These are phyloP conservation scores for Cetradonia linearis DNA, from an alignment of 495 filamentous ascomycete genomes.

Conservation along the genomic window DNA sequence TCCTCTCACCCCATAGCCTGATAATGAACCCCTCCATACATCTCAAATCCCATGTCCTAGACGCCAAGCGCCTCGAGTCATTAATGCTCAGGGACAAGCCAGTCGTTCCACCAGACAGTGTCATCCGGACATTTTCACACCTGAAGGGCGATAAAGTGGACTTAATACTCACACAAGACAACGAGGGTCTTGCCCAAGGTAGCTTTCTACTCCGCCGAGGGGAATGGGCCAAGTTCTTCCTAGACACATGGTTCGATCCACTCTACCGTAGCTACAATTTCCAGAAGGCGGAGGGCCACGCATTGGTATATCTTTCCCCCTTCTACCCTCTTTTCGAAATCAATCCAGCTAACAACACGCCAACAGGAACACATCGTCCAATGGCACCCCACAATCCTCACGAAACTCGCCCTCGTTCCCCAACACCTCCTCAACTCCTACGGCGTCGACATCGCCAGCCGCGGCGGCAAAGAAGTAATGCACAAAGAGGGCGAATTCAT, in stretches of 20 bases:
- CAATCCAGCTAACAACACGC: background rate
- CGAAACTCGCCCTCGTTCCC: constrained; percentile 74
- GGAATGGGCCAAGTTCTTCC: constrained; percentile 83
- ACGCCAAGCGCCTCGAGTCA: constrained; percentile 53
- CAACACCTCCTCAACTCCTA: constrained; percentile 77
- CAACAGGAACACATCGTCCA: constrained; percentile 77
- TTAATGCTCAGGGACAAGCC: constrained; percentile 76
- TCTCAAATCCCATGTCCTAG: constrained; percentile 61
- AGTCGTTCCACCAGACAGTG: constrained; percentile 87
- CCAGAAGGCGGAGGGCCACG: constrained; percentile 86
- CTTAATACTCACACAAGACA: constrained; percentile 76
- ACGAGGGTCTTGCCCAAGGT: constrained; percentile 60
- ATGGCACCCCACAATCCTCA: constrained; percentile 97
- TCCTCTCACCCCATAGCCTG: constrained; percentile 68
- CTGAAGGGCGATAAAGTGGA: constrained; percentile 67
- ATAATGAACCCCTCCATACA: constrained; percentile 78
- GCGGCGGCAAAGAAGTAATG: constrained; percentile 31
- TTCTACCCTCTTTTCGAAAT: background rate
- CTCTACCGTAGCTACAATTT: constrained; percentile 90
- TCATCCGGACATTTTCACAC: constrained; percentile 89
- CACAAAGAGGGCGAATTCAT: constrained; percentile 84
- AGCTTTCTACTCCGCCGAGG: constrained; percentile 76
- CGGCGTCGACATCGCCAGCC: constrained; percentile 38
- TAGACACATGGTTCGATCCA: constrained; percentile 96
- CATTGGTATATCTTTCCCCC: constrained; percentile 53